Evolutionary conservation across 805 yeast genomes (phyloP).

Genomic region (Limtongia smithiae): DNA sequence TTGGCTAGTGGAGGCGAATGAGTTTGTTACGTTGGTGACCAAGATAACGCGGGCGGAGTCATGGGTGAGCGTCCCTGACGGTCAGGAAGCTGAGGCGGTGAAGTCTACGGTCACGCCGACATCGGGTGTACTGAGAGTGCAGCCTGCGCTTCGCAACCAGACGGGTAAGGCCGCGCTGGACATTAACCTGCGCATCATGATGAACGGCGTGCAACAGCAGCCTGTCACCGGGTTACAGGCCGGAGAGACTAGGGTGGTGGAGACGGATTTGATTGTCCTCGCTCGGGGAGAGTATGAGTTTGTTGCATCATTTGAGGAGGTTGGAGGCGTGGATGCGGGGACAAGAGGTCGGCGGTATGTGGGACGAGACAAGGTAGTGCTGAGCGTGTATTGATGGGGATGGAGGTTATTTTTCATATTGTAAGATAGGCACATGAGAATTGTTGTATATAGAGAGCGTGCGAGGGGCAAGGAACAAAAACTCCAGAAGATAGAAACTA

Average conservation of each 20-base stretch:
- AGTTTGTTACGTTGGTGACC: constrained; percentile 10
- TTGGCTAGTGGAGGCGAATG: constrained; percentile 18
- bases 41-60: constrained; percentile 3
- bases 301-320: constrained; percentile 59
- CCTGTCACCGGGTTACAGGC: constrained; percentile 45
- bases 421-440: too few species aligned
- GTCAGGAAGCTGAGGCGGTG: not conserved
- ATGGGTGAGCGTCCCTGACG: not conserved
- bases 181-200: constrained; percentile 57
- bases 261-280: constrained; percentile 59
- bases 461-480: too few species aligned
- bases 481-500: too few species aligned
- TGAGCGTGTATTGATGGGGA: constrained; percentile 11
- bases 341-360: constrained; percentile 13
- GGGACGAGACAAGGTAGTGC: constrained; percentile 21
- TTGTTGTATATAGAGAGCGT: too few species aligned
- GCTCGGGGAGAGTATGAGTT: constrained; percentile 81
- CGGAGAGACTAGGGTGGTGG: constrained; percentile 43
- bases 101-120: not conserved
- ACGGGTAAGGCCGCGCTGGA: constrained; percentile 28
- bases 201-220: constrained; percentile 69
- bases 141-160: constrained; percentile 21
- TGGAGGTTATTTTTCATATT: too few species aligned
- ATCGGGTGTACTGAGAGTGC: constrained; percentile 22
- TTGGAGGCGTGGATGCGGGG: constrained; percentile 22